Percentiles rank a stretch among this genome's conserved stretches.
These are phyloP conservation scores for Penicillium cataractarum DNA, from an alignment of 495 filamentous ascomycete species.

Conservation along the genomic window DNA sequence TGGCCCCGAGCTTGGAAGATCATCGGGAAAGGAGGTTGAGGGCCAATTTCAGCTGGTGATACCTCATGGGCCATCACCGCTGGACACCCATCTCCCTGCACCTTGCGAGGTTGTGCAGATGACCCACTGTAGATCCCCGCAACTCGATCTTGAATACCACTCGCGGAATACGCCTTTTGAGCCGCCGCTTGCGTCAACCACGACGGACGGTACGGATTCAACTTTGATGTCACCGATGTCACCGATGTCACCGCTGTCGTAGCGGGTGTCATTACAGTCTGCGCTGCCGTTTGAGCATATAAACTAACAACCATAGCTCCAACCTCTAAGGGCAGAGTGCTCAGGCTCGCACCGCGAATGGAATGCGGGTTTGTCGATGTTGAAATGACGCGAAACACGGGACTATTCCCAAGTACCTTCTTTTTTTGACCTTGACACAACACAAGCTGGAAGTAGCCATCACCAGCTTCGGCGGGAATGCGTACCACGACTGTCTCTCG, in stretches of 20 bases:
- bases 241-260: constrained; percentile 41
- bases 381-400: constrained; percentile 66
- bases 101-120: constrained; percentile 22
- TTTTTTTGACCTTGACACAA: constrained; percentile 55
- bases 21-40: constrained; percentile 60
- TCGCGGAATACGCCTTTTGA: constrained; percentile 42
- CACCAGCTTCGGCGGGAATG: constrained; percentile 62
- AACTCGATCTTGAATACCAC: constrained; percentile 42
- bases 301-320: constrained; percentile 60
- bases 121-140: constrained; percentile 23
- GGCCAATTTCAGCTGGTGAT: constrained; percentile 50
- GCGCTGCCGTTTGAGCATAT: constrained; percentile 53
- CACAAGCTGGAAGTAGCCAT: constrained; percentile 69
- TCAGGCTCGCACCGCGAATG: constrained; percentile 64
- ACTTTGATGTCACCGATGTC: constrained; percentile 40
- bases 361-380: constrained; percentile 60
- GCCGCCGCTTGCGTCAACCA: constrained; percentile 46
- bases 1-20: constrained; percentile 48
- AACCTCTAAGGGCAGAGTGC: constrained; percentile 64
- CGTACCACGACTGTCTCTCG: constrained; percentile 65
- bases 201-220: constrained; percentile 41
- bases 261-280: constrained; percentile 53
- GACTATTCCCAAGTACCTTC: constrained; percentile 64
- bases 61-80: constrained; percentile 13
- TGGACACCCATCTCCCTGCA: constrained; percentile 19